Evolutionary conservation across 768 basidiomycete genomes (phyloP), one percentile per base, ranked within the genome.

Genomic region (Rhodotorula diobovata): DNA sequence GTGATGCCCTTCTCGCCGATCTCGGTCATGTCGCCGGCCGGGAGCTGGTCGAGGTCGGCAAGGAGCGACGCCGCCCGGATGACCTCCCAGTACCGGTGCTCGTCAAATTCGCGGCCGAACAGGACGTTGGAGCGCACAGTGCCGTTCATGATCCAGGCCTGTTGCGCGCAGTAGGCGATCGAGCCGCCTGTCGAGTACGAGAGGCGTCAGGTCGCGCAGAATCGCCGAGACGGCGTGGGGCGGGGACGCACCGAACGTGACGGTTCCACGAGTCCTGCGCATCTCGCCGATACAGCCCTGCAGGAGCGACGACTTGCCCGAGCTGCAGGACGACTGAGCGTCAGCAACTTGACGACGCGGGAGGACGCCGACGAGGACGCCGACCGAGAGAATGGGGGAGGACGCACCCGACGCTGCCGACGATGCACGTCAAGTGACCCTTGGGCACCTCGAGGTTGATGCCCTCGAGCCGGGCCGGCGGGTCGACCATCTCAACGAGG

Each of bases 1-100:
- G 89, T 90, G 72, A 96, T 92, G 9, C 93, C 93, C 84, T 85
- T 89, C 80, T 91, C 89, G 21, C 90, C 90, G 8, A 92, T 91
- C 57, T 77, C 75, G 20, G 78, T 79, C 67, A 55, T 8, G 43
- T 73, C 72, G 6, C 75, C 72, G 9, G 46, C 53, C 54, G 69
- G 69, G 0, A 70, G 69, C 18, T 62, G 69, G 15, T 73, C 72
- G 16, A 76, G 63, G 41, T 76, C 75, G 37, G 63, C 48, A 4
- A 68, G 59, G 20, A 56, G 45, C 16, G 50, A 57, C 18, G 56
- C 66, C 4, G 41, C 66, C 21, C 16, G 23, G 14, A 55, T 48
- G 56, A 37, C 58, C 20, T 63, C 39, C 59, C 37, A 56, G 61
- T 63, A 71, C 67, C 86, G 84, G 59, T 87, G 85, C 75, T 89